Evolutionary conservation across 345 rosid genomes (phyloP), one percentile per base, ranked within the genome.

Genomic region (Ailanthus altissimus): DNA sequence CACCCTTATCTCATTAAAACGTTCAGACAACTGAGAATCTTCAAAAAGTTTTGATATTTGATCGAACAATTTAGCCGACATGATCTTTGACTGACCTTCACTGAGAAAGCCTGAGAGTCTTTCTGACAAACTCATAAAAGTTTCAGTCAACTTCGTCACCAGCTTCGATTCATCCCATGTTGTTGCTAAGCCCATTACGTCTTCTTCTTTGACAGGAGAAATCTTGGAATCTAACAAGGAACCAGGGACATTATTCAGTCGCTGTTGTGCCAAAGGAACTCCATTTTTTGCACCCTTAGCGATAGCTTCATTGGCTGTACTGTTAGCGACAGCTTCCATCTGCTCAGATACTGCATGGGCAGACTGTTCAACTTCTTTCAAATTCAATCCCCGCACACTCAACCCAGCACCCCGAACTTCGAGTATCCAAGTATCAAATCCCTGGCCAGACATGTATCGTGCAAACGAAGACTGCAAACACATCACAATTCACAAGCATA

Each of bases 341-440:
- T 80, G 88, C 69, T 79, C 73, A 5, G 90, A 92, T 56, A 79
- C 75, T 72, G 75, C 81, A 57, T 79, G 74, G 20, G 90, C 89
- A 72, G 90, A 85, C 67, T 88, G 86, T 79, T 89, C 77, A 71
- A 79, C 80, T 54, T 86, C 94, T 88, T 92, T 76, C 12, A 88
- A 72, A 83, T 83, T 84, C 15, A 91, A 88, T 70, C 80, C 91
- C 76, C 78, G 83, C 54, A 88, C 80, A 70, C 98, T 96, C 85
- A 96, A 82, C 8, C 99, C 99, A 40, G 99, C 98, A 61, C 99
- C 98, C 81, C 97, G 90, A 73, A 96, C 90, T 83, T 96, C 99
- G 38, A 96, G 95, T 78, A 93, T 72, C 99, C 99, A 96, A 1
- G 98, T 96, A 82, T 96, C 99, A 85, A 91, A 96, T 77, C 99